phyloP scores from a whole-genome alignment of 176 grass and related monocot genomes.

The Oryza officinalis region DNA sequence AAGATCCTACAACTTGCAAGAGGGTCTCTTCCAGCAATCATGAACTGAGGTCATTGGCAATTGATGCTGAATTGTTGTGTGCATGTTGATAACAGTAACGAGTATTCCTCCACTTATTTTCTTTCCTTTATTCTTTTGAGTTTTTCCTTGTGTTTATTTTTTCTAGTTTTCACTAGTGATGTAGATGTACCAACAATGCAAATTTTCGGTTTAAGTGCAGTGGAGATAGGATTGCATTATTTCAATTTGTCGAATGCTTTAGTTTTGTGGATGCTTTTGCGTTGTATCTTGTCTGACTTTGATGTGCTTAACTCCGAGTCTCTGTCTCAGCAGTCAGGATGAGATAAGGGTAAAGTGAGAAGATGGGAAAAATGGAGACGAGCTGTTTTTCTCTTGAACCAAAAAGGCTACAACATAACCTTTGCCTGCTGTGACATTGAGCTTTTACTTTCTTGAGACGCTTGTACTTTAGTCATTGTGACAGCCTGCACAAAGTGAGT shows the following conservation, averaged over 20 bases:
- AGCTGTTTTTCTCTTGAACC: slow-evolving; percentile 2
- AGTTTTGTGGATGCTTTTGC: background rate
- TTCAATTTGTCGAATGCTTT: background rate
- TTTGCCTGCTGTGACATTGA: slow-evolving; percentile 1
- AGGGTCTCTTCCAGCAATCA: background rate
- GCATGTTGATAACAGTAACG: background rate
- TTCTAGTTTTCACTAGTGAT: background rate
- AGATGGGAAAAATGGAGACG: background rate
- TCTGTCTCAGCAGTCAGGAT: background rate
- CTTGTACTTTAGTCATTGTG: slow-evolving; percentile 28
- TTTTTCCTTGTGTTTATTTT: background rate
- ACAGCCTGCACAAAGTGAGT: slow-evolving; percentile 15
- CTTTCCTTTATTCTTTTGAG: background rate
- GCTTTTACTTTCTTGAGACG: slow-evolving; percentile 22
- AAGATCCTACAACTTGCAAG: slow-evolving; percentile 24
- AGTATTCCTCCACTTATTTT: background rate
- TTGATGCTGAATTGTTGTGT: background rate
- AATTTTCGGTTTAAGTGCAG: background rate
- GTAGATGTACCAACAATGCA: background rate
- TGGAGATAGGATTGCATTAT: background rate
- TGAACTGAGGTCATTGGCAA: background rate
- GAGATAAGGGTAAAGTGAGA: background rate
- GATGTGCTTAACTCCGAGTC: background rate
- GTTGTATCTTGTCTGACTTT: background rate
- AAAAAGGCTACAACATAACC: background rate